Percentiles rank a stretch among this genome's conserved stretches.
phyloP scores from a whole-genome alignment of 1,284 basidiomycete species.

The Marasmius tenuissimus region DNA sequence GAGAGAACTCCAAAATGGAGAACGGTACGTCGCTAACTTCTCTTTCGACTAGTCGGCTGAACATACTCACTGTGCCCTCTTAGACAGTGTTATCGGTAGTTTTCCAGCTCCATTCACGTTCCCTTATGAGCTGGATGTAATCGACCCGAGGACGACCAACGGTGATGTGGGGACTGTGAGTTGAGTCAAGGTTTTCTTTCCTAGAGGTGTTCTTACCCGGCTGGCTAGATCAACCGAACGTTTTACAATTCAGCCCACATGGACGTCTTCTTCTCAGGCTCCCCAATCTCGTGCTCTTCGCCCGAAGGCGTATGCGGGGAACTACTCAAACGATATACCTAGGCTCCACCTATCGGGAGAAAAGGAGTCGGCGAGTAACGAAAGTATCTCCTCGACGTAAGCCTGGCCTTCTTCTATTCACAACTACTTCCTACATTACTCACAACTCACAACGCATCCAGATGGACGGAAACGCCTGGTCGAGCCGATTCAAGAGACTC shows the following conservation, averaged over 20 bases:
- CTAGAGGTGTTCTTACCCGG: conserved; percentile 13
- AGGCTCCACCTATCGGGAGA: not conserved
- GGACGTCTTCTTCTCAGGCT: not conserved
- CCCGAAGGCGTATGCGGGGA: not conserved
- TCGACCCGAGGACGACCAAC: conserved; percentile 14
- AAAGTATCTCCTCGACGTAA: not conserved
- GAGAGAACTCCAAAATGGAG: conserved; percentile 14
- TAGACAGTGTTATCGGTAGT: not conserved
- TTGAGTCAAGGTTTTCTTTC: conserved; percentile 20
- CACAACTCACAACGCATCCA: conserved; percentile 14
- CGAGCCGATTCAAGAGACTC: conserved; percentile 64
- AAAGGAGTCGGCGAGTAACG: not conserved
- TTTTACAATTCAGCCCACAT: not conserved
- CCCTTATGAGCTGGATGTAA: conserved; percentile 6
- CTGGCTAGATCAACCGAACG: not conserved
- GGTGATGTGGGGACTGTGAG: not conserved
- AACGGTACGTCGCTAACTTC: conserved; percentile 29
- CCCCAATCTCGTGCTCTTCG: not conserved
- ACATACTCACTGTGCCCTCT: not conserved
- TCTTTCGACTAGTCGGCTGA: not conserved
- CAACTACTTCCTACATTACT: not conserved
- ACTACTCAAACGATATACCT: not conserved
- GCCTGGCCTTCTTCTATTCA: conserved; percentile 17
- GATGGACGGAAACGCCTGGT: conserved; percentile 73
- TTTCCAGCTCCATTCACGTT: not conserved